Conservation (phyloP, 75 land plant genomes). For the Pinus tabuliformis region DNA sequence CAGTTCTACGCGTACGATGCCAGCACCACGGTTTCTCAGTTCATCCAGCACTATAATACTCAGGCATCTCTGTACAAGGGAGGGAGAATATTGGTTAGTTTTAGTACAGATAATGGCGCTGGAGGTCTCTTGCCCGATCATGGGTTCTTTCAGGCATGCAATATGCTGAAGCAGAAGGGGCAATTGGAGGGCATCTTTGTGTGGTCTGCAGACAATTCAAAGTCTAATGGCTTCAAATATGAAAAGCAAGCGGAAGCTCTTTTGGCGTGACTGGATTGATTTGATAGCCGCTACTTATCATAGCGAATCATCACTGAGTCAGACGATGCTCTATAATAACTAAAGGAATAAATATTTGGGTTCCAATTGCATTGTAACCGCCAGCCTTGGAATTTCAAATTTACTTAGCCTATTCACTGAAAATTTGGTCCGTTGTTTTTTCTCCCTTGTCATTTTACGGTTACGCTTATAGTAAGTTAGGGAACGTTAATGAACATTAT, state of each 20-base stretch:
- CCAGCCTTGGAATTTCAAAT: no score
- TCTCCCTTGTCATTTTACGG: no score
- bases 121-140: slow-evolving; percentile 20
- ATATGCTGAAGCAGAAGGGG: slow-evolving; percentile 8
- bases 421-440: no score
- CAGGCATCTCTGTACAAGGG: slow-evolving; percentile 27
- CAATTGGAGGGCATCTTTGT: slow-evolving; percentile 42
- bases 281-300: no score
- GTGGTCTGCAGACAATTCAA: slow-evolving; percentile 36
- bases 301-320: no score
- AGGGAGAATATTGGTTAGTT: slow-evolving; percentile 38
- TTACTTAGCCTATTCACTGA: no score
- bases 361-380: no score
- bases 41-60: slow-evolving; percentile 18
- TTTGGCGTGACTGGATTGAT: not conserved
- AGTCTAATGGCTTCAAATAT: slow-evolving; percentile 13
- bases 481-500: no score
- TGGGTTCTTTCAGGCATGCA: slow-evolving; percentile 47
- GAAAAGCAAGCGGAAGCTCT: slow-evolving; percentile 22
- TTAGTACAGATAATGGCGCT: slow-evolving; percentile 23
- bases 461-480: no score
- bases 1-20: slow-evolving; percentile 41
- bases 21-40: slow-evolving; percentile 29
- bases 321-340: no score
- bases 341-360: no score